Evolutionary conservation across 257 asterid species (phyloP).

Genomic region (Verbena officinalis): DNA sequence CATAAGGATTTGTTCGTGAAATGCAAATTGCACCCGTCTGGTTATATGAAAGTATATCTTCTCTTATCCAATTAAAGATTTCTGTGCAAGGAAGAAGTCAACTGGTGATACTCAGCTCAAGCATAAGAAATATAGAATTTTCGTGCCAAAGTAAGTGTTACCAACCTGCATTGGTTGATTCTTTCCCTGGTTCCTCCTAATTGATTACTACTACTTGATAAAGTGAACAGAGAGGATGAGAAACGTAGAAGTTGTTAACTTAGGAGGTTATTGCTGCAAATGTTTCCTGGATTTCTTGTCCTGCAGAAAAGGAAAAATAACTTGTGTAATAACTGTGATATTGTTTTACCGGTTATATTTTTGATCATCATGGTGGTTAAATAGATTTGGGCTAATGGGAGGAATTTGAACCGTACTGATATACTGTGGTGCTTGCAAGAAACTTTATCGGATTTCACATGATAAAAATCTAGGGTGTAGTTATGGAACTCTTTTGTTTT

Average conservation of each 20-base stretch:
- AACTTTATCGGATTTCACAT: background rate
- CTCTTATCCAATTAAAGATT: background rate
- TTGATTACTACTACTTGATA: background rate
- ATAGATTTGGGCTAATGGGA: background rate
- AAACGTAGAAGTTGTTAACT: constrained; percentile 1
- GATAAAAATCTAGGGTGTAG: background rate
- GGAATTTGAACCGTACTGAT: background rate
- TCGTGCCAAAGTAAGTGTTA: background rate
- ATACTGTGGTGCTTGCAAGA: background rate
- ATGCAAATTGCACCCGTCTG: background rate
- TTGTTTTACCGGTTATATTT: background rate
- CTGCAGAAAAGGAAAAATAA: background rate
- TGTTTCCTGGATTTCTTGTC: background rate
- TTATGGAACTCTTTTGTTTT: background rate
- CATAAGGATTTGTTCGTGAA: background rate
- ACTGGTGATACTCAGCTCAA: background rate
- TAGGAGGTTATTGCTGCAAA: background rate
- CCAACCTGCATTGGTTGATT: background rate
- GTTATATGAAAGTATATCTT: background rate
- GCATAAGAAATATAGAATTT: constrained; percentile 4
- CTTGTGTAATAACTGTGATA: background rate
- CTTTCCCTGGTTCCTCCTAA: background rate
- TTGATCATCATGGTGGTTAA: background rate
- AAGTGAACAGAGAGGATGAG: background rate
- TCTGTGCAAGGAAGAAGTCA: background rate